Conservation (phyloP, 768 basidiomycete genomes). For the Leccinum obscurum region DNA sequence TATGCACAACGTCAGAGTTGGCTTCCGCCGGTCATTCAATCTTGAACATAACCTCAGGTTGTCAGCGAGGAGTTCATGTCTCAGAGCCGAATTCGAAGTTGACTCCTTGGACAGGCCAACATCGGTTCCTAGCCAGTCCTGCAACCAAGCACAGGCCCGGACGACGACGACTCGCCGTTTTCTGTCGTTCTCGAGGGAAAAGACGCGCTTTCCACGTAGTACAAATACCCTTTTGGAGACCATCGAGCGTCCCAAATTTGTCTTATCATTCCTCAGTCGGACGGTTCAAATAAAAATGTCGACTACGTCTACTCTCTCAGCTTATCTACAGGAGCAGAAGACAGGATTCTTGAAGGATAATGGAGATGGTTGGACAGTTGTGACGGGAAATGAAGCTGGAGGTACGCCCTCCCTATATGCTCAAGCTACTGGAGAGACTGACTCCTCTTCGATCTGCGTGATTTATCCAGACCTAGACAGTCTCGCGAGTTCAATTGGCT, state of each 20-base stretch:
- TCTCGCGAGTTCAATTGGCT: constrained; percentile 82
- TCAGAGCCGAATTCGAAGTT: neutral
- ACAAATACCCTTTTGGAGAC: neutral
- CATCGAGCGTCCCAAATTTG: neutral
- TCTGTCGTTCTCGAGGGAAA: neutral
- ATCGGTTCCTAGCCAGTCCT: neutral
- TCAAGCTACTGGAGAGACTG: neutral
- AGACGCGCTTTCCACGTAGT: neutral
- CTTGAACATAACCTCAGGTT: neutral
- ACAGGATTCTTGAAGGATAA: constrained; percentile 59
- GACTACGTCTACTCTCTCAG: constrained; percentile 29
- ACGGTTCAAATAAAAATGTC: constrained; percentile 22
- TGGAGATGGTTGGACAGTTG: constrained; percentile 72
- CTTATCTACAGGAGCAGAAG: constrained; percentile 51
- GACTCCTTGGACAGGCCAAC: neutral
- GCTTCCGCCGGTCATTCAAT: neutral
- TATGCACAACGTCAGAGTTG: constrained; percentile 7
- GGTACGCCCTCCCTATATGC: constrained; percentile 46
- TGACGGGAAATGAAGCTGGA: constrained; percentile 96
- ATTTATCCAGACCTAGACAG: constrained; percentile 77
- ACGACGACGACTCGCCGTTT: neutral
- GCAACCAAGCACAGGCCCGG: neutral
- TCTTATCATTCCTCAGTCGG: constrained; percentile 1
- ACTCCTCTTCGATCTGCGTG: neutral
- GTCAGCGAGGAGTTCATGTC: constrained; percentile 2